Percentiles rank a stretch among this genome's conserved stretches.
These are phyloP conservation scores for Lenwebbia sp. DNA, from an alignment of 345 rosid genomes.

Conservation along the genomic window DNA sequence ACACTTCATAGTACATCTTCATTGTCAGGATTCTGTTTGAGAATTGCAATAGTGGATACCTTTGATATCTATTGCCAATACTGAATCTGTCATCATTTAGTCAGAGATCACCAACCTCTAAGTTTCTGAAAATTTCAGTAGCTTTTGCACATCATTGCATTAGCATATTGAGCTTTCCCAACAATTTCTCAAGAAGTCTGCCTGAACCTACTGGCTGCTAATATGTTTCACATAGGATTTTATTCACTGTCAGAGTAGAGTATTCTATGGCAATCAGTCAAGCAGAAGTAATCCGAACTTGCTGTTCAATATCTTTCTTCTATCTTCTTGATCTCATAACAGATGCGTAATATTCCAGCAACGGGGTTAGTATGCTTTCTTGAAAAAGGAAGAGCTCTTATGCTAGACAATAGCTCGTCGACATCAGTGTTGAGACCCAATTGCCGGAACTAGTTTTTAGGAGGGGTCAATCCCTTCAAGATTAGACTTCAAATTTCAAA, in stretches of 20 bases:
- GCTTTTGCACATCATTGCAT: neutral
- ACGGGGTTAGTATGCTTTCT: neutral
- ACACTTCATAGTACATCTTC: neutral
- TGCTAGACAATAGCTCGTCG: neutral
- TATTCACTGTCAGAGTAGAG: neutral
- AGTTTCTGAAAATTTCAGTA: neutral
- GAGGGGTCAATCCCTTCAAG: neutral
- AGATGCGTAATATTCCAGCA: neutral
- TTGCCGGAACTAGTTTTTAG: neutral
- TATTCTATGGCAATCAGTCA: neutral
- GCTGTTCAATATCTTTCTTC: neutral
- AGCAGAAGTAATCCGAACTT: neutral
- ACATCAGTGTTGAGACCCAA: neutral
- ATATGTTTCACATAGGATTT: neutral
- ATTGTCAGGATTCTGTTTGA: neutral
- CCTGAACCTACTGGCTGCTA: neutral
- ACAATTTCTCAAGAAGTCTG: neutral
- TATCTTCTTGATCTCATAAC: neutral
- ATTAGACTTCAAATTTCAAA: too few species aligned
- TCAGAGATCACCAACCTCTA: neutral
- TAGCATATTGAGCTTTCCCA: neutral
- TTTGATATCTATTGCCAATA: neutral
- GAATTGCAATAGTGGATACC: slow-evolving; percentile 19
- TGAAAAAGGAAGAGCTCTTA: neutral
- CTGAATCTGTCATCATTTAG: neutral